A percentile compares a stretch with the other conserved stretches of the same genome.
phyloP scores from a whole-genome alignment of 2,329 filamentous ascomycete species.

The Paradendryphiella salina region DNA sequence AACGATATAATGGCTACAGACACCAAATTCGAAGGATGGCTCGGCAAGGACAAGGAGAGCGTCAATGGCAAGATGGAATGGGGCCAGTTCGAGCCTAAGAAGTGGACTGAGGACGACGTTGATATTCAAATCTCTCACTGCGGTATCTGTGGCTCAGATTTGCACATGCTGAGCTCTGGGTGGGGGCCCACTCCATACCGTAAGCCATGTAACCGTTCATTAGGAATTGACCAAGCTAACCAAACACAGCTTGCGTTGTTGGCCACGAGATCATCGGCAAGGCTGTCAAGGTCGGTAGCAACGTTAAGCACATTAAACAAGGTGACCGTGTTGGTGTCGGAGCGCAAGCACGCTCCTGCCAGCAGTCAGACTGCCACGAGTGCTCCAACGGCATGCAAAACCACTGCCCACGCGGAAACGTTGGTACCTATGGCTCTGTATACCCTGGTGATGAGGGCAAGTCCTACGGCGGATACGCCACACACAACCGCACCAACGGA shows the following conservation, averaged over 20 bases:
- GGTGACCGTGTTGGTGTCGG: conserved; percentile 63
- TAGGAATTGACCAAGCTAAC: conserved; percentile 13
- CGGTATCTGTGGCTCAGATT: conserved; percentile 44
- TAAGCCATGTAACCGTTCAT: conserved; percentile 3
- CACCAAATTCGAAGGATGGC: conserved; percentile 58
- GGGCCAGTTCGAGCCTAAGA: conserved; percentile 52
- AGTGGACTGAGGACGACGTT: conserved; percentile 68
- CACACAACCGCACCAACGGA: conserved; percentile 71
- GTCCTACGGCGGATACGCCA: conserved; percentile 66
- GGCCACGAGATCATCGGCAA: conserved; percentile 50
- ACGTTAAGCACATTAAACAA: conserved; percentile 57
- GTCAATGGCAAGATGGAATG: conserved; percentile 60
- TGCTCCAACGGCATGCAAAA: conserved; percentile 56
- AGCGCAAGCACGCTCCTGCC: conserved; percentile 53
- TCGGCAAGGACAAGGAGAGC: conserved; percentile 55
- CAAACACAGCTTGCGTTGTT: conserved; percentile 48
- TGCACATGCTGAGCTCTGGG: conserved; percentile 44
- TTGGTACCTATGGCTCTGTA: conserved; percentile 52
- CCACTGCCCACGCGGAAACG: conserved; percentile 49
- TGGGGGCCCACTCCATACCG: conserved; percentile 42
- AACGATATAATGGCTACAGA: conserved; percentile 22
- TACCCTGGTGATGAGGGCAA: conserved; percentile 60
- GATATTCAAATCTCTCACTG: conserved; percentile 48
- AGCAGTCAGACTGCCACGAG: conserved; percentile 47
- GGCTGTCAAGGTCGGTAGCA: conserved; percentile 48